These are phyloP conservation scores for Thermochaetoides thermophila DNA, from an alignment of 495 filamentous ascomycete genomes.

Conservation along the genomic window DNA sequence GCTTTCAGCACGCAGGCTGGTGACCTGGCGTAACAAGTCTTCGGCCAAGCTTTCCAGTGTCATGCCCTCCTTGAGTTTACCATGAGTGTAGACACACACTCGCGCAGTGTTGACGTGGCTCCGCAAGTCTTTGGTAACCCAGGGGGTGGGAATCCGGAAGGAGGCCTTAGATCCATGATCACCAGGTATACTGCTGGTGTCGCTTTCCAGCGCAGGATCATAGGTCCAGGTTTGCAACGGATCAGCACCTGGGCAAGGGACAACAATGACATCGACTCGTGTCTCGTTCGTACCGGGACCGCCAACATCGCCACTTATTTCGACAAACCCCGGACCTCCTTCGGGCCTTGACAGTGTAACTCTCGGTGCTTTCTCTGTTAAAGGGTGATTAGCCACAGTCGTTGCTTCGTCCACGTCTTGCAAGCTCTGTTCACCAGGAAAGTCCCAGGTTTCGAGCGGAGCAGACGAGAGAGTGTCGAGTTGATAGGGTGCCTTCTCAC, in stretches of 20 bases:
- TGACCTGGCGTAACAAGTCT: constrained; percentile 34
- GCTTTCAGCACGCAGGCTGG: constrained; percentile 21
- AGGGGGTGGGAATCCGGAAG: constrained; percentile 13
- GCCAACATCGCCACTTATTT: constrained; percentile 26
- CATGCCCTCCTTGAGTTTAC: constrained; percentile 30
- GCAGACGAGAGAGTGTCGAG: no score
- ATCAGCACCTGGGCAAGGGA: constrained; percentile 32
- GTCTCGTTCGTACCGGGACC: constrained; percentile 31
- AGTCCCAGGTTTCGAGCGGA: no score
- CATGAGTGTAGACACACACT: constrained; percentile 42
- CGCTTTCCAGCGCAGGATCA: constrained; percentile 20
- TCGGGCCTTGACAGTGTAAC: no score
- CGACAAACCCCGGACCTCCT: constrained; percentile 23
- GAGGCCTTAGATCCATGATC: constrained; percentile 8
- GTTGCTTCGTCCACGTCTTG: no score
- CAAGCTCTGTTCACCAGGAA: no score
- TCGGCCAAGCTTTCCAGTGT: constrained; percentile 34
- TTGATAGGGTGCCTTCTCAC: no score
- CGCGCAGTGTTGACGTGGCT: constrained; percentile 27
- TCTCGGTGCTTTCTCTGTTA: no score
- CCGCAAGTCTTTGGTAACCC: constrained; percentile 29
- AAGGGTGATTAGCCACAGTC: no score
- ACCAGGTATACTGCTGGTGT: constrained; percentile 14
- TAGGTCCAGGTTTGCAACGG: constrained; percentile 29
- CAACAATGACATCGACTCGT: constrained; percentile 30